Evolutionary conservation across 805 yeast genomes (phyloP).

Genomic region (Naumovozyma castellii): DNA sequence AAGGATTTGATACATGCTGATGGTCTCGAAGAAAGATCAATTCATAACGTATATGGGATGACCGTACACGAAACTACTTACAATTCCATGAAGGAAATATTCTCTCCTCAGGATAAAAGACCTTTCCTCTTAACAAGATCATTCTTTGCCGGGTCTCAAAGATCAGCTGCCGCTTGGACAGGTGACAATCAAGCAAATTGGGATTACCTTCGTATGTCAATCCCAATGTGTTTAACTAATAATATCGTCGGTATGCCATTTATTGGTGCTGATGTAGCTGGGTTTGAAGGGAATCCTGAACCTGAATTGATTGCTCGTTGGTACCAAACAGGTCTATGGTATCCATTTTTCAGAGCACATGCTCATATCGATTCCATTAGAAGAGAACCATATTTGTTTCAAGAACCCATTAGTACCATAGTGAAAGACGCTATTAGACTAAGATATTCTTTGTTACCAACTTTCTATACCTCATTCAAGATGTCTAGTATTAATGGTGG

Average conservation of each 20-base stretch:
- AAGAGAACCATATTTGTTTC: conserved; percentile 85
- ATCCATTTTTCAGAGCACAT: conserved; percentile 94
- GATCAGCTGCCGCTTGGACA: conserved; percentile 92
- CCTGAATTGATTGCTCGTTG: conserved; percentile 77
- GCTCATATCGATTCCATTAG: conserved; percentile 91
- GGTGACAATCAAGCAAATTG: conserved; percentile 94
- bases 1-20: conserved; percentile 72
- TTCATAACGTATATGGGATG: conserved; percentile 79
- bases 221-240: conserved; percentile 80
- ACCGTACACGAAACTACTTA: conserved; percentile 75
- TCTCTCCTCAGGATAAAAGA: conserved; percentile 39
- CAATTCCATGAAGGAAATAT: conserved; percentile 49
- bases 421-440: conserved; percentile 63
- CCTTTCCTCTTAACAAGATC: conserved; percentile 87
- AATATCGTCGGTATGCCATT: conserved; percentile 84
- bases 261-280: conserved; percentile 95
- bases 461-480: conserved; percentile 70
- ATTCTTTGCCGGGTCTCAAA: conserved; percentile 84
- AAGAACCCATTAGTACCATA: conserved; percentile 58
- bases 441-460: conserved; percentile 70
- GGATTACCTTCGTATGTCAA: conserved; percentile 71
- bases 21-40: conserved; percentile 80
- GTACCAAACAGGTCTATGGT: conserved; percentile 94
- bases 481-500: conserved; percentile 49
- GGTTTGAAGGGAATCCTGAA: conserved; percentile 86